phyloP scores from a whole-genome alignment of 139 green algal genomes.

The Pedinophyceae sp. region DNA sequence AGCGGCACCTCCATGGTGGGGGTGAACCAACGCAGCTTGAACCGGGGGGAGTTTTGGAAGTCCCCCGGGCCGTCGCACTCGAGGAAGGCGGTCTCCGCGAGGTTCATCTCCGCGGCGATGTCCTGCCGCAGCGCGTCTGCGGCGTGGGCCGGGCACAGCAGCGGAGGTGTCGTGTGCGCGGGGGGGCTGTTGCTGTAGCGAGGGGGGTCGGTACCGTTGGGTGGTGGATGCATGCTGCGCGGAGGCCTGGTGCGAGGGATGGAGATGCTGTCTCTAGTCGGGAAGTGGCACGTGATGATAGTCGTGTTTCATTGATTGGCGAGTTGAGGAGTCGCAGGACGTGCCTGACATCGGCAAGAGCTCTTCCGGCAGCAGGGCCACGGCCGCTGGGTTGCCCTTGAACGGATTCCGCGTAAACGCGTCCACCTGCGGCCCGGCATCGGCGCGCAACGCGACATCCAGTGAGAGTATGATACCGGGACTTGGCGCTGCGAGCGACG shows the following conservation, averaged over 20 bases:
- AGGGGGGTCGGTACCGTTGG: not conserved
- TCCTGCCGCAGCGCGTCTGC: conserved; percentile 13
- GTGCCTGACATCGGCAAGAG: conserved; percentile 6
- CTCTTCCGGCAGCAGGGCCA: conserved; percentile 26
- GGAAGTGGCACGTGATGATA: too few relatives aligned
- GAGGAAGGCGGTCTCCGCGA: conserved; percentile 61
- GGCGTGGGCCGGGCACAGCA: not conserved
- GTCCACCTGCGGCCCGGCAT: conserved; percentile 27
- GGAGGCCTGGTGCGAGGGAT: not conserved
- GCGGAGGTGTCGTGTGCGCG: too few relatives aligned
- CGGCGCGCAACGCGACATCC: too few relatives aligned
- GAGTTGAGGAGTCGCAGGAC: too few relatives aligned
- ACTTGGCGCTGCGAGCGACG: too few relatives aligned
- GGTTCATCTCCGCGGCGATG: conserved; percentile 59
- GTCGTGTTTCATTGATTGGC: too few relatives aligned
- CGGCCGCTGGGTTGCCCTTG: conserved; percentile 59
- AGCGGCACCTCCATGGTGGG: conserved; percentile 40
- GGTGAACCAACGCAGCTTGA: conserved; percentile 47
- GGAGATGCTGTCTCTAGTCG: too few relatives aligned
- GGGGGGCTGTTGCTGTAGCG: not conserved
- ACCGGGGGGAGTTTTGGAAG: conserved; percentile 12
- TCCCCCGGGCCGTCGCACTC: conserved; percentile 5
- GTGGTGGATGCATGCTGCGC: not conserved
- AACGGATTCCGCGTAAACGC: conserved; percentile 46
- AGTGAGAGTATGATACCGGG: too few relatives aligned